These are phyloP conservation scores for Pseudodiploospora longispora DNA, from an alignment of 2,329 filamentous ascomycete species.

Conservation along the genomic window DNA sequence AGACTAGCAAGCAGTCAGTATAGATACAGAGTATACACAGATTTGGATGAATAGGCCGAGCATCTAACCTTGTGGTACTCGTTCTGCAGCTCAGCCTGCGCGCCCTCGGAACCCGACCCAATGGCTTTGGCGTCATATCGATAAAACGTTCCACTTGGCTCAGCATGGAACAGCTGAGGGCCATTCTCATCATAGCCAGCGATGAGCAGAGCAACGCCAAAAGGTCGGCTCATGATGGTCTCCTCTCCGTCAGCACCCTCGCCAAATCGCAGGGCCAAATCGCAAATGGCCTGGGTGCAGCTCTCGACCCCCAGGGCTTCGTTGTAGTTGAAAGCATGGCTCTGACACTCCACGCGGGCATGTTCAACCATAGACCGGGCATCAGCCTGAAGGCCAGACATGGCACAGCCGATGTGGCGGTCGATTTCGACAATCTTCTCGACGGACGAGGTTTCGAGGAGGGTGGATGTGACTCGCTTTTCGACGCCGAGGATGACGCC, in stretches of 20 bases:
- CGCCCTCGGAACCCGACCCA: constrained; percentile 92
- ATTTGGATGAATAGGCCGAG: not conserved
- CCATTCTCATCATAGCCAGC: constrained; percentile 97
- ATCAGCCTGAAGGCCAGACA: constrained; percentile 96
- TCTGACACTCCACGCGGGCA: constrained; percentile 94
- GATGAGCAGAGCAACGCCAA: constrained; percentile 93
- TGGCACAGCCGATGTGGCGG: constrained; percentile 96
- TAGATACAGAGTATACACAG: not conserved
- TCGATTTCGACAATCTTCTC: constrained; percentile 99
- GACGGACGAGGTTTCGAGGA: constrained; percentile 94
- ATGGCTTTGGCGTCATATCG: constrained; percentile 99
- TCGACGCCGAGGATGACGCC: constrained; percentile 96
- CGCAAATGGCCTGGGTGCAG: constrained; percentile 97
- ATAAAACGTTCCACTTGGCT: constrained; percentile 97
- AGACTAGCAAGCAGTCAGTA: constrained; percentile 43
- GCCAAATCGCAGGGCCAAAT: constrained; percentile 89
- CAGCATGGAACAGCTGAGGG: constrained; percentile 93
- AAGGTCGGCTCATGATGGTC: constrained; percentile 96
- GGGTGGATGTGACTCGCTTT: constrained; percentile 95
- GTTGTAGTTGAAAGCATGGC: constrained; percentile 96
- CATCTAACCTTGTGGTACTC: constrained; percentile 80
- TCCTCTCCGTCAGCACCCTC: constrained; percentile 97
- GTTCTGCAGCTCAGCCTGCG: constrained; percentile 95
- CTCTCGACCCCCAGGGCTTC: constrained; percentile 92
- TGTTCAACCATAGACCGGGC: constrained; percentile 97